Percentiles rank a stretch among this genome's conserved stretches.
These are phyloP conservation scores for Coniferiporia sulphurascens DNA, from an alignment of 1,284 basidiomycete genomes.

Conservation along the genomic window DNA sequence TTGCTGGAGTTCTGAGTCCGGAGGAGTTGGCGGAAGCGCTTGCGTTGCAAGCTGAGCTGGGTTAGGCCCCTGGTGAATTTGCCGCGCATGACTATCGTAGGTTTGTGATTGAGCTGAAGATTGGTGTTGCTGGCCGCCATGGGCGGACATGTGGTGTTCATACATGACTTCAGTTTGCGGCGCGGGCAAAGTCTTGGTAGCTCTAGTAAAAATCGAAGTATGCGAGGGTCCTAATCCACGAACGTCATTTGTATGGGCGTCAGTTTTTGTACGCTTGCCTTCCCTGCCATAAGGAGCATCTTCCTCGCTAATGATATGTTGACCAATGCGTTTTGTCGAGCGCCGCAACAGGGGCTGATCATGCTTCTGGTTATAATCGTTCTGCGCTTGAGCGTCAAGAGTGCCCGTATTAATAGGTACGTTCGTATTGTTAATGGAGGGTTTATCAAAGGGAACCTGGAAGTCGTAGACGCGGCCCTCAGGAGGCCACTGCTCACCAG, in stretches of 20 bases:
- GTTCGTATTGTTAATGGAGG: background rate
- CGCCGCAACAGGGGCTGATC: conserved; percentile 11
- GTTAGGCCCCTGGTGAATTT: background rate
- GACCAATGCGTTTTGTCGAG: conserved; percentile 12
- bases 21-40: background rate
- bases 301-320: background rate
- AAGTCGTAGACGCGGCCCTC: conserved; percentile 7
- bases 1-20: background rate
- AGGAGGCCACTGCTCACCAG: background rate
- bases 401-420: background rate
- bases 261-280: conserved; percentile 13
- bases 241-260: conserved; percentile 6
- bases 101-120: background rate
- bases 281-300: background rate
- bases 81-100: background rate
- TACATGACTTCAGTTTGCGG: too few relatives aligned
- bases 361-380: background rate
- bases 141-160: background rate
- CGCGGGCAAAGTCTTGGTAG: too few relatives aligned
- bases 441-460: background rate
- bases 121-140: background rate
- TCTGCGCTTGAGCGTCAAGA: background rate
- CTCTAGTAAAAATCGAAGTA: too few relatives aligned
- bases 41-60: background rate
- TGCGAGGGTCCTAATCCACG: background rate